Evolutionary conservation across 306 rosid genomes (phyloP).

Genomic region (Rubus idaeus): DNA sequence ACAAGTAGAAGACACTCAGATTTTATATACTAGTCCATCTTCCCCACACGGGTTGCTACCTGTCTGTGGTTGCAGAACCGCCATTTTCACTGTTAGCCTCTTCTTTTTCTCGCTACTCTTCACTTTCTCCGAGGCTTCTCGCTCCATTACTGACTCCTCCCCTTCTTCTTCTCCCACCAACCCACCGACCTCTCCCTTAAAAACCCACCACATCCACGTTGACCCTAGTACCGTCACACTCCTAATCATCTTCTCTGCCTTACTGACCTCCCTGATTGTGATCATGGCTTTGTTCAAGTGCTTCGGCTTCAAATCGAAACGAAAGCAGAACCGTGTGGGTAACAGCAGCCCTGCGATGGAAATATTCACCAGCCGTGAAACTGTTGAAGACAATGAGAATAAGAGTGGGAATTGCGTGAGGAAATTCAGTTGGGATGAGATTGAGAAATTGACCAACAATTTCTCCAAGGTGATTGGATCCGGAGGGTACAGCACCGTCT

Average conservation of each 20-base stretch:
- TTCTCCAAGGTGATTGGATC: constrained; percentile 41
- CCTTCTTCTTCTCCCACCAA: not conserved
- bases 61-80: constrained; percentile 15
- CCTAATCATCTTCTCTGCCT: not conserved
- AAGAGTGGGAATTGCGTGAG: not conserved
- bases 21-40: not conserved
- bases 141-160: constrained; percentile 2
- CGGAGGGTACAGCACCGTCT: constrained; percentile 53
- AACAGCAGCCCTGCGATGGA: not conserved
- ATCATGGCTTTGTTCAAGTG: constrained; percentile 33
- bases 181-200: not conserved
- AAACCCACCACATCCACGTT: not conserved
- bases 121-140: constrained; percentile 25
- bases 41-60: constrained; percentile 3
- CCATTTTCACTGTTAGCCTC: not conserved
- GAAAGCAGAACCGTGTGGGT: constrained; percentile 2
- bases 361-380: not conserved
- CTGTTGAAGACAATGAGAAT: too few relatives aligned
- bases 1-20: not conserved
- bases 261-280: not conserved
- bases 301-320: constrained; percentile 17
- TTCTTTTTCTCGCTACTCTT: not conserved
- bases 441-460: constrained; percentile 30
- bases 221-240: constrained; percentile 3
- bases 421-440: constrained; percentile 43